Conservation (phyloP, 2,329 filamentous ascomycete species). For the Rhynchosporium agropyri region DNA sequence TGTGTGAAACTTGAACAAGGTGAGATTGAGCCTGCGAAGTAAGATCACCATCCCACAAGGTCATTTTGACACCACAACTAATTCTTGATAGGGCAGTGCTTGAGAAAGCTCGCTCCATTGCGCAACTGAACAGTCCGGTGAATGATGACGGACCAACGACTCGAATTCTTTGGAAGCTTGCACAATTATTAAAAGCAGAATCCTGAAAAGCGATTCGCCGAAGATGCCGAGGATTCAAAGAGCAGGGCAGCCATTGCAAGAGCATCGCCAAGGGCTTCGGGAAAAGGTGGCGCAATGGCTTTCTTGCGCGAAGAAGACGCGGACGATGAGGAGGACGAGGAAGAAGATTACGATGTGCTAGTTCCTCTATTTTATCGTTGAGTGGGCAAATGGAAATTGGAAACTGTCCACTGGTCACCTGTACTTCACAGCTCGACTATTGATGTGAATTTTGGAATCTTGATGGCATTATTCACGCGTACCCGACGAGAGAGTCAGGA, state of each 20-base stretch:
- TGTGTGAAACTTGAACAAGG: constrained; percentile 25
- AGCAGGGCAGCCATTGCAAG: constrained; percentile 30
- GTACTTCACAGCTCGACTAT: too few relatives aligned
- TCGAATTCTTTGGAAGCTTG: constrained; percentile 33
- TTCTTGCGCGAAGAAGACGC: constrained; percentile 40
- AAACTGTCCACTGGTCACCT: too few relatives aligned
- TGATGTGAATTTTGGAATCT: too few relatives aligned
- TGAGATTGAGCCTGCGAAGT: constrained; percentile 23
- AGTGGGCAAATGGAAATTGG: not conserved
- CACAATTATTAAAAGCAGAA: constrained; percentile 33
- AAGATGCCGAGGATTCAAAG: constrained; percentile 25
- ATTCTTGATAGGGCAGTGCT: constrained; percentile 21
- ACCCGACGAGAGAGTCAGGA: too few relatives aligned
- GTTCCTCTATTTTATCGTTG: constrained; percentile 31
- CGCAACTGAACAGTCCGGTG: constrained; percentile 31
- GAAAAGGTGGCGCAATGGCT: constrained; percentile 42
- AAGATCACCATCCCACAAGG: not conserved
- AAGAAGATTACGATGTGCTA: constrained; percentile 30
- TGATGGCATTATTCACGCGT: too few relatives aligned
- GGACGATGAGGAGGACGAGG: constrained; percentile 23
- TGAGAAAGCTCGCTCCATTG: constrained; percentile 32
- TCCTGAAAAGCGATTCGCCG: constrained; percentile 23
- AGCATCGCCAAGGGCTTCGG: constrained; percentile 30
- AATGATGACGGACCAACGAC: constrained; percentile 32
- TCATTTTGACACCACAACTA: not conserved